A percentile compares a stretch with the other conserved stretches of the same genome.
Evolutionary conservation across 768 basidiomycete species (phyloP).

Genomic region (Mycena kentingensis): DNA sequence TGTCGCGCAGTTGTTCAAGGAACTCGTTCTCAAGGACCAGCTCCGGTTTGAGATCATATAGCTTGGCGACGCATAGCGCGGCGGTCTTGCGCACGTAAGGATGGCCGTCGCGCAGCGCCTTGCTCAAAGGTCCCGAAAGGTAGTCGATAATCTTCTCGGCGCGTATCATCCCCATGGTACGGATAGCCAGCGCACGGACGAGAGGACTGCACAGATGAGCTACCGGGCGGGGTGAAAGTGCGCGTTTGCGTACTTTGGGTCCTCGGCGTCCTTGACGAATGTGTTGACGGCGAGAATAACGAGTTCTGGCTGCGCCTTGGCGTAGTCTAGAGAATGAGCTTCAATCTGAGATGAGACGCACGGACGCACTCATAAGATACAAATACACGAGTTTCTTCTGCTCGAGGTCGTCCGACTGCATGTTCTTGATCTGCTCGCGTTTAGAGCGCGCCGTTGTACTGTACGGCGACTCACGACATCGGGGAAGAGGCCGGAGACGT

Average conservation of each 20-base stretch:
- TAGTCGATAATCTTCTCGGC: slow-evolving; percentile 99
- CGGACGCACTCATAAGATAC: slow-evolving; percentile 76
- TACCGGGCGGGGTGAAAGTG: background rate
- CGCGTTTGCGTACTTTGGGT: slow-evolving; percentile 65
- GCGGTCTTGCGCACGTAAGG: slow-evolving; percentile 99
- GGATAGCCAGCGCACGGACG: slow-evolving; percentile 92
- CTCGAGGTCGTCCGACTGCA: slow-evolving; percentile 99
- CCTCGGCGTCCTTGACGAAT: slow-evolving; percentile 96
- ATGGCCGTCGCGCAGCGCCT: slow-evolving; percentile 91
- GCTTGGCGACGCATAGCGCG: slow-evolving; percentile 93
- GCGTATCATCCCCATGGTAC: slow-evolving; percentile 96
- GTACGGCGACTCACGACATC: slow-evolving; percentile 37
- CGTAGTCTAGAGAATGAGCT: slow-evolving; percentile 83
- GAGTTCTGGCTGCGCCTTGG: slow-evolving; percentile 94
- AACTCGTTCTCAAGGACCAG: slow-evolving; percentile 95
- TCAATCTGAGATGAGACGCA: background rate
- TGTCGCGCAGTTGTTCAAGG: slow-evolving; percentile 82
- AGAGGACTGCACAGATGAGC: slow-evolving; percentile 52
- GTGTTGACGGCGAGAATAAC: slow-evolving; percentile 95
- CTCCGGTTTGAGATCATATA: slow-evolving; percentile 96
- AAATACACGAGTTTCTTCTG: slow-evolving; percentile 99
- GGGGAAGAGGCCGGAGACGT: background rate
- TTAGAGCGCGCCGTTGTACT: slow-evolving; percentile 94
- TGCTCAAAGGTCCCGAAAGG: slow-evolving; percentile 91
- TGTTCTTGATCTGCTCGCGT: slow-evolving; percentile 99